These are phyloP conservation scores for Brettanomyces bruxellensis DNA, from an alignment of 805 yeast genomes.

Conservation along the genomic window DNA sequence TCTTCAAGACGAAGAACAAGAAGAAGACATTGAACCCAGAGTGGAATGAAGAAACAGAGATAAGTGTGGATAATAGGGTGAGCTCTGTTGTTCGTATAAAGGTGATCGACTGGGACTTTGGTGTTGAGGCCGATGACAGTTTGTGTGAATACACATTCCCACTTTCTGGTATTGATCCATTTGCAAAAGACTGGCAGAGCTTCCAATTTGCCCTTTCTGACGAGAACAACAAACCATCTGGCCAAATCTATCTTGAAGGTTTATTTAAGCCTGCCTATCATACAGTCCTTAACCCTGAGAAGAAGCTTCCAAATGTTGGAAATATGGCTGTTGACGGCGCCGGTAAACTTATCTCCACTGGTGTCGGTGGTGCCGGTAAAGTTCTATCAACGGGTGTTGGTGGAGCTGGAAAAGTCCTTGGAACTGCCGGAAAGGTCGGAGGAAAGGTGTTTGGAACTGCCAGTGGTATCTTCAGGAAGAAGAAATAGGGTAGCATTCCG, in stretches of 20 bases:
- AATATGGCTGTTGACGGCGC: conserved; percentile 37
- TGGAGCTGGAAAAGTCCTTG: conserved; percentile 4
- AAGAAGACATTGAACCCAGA: conserved; percentile 88
- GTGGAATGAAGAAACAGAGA: conserved; percentile 66
- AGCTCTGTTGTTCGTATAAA: conserved; percentile 49
- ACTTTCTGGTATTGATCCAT: conserved; percentile 54
- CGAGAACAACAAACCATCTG: conserved; percentile 48
- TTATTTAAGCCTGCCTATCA: conserved; percentile 67
- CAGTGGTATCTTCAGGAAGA: conserved; percentile 1
- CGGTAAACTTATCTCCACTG: conserved; percentile 32
- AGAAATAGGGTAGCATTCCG: background rate
- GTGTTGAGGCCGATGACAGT: conserved; percentile 75
- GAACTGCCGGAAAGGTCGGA: background rate
- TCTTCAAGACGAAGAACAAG: conserved; percentile 67
- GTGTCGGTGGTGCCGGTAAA: conserved; percentile 39
- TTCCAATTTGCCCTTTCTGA: conserved; percentile 40
- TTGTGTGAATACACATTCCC: conserved; percentile 59
- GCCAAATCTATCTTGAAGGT: conserved; percentile 50
- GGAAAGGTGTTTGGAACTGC: conserved; percentile 1
- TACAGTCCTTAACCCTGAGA: conserved; percentile 28
- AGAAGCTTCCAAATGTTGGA: conserved; percentile 29
- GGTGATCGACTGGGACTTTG: conserved; percentile 89
- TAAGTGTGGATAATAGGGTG: conserved; percentile 52
- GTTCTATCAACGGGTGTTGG: conserved; percentile 26
- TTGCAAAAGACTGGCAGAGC: conserved; percentile 36